Evolutionary conservation across 495 filamentous ascomycete genomes (phyloP), one percentile per base, ranked within the genome.

Genomic region (Lophiostoma macrostomum): DNA sequence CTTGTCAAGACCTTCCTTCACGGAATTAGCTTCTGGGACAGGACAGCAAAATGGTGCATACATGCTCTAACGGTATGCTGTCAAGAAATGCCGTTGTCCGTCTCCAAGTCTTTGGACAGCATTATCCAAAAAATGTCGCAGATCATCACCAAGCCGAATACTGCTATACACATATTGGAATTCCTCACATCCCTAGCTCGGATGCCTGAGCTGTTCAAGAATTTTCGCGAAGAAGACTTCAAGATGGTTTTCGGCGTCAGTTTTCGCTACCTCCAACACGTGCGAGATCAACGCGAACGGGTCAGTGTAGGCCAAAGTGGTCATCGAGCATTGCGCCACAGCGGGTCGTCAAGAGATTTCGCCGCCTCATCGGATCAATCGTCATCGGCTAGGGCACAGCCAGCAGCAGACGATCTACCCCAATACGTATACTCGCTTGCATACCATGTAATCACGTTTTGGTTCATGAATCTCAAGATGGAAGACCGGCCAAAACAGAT

Each of bases 391-490:
- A 54, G 41, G 18, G 25, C 18, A 1, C 38, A 23, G 20, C 29
- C 56, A 7, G 24, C 57, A 24, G 36, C 73, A 5, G 79, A 82
- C 39, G 86, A 88, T 61, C 75, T 91, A 7, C 87, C 88, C 1
- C 88, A 90, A 65, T 99, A 99, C 65, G 88, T 97, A 24, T 90
- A 90, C 64, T 84, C 88, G 0, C 73, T 96, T 20, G 91, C 93
- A 5, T 95, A 95, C 66, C 90, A 97, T 68, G 90, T 95, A 60
- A 89, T 97, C 59, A 87, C 88, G 2, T 95, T 95, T 61, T 99
- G 94, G 94, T 97, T 95, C 67, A 73, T 97, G 44, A 86, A 88
- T 5, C 66, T 97, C 53, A 90, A 86, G 65, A 76, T 96, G 27
- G 75, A 82, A 32, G 90, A 96, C 56, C 84, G 94, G 23, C 77